Evolutionary conservation across 495 filamentous ascomycete species (phyloP), one percentile per base, ranked within the genome.

Genomic region (Chaetomium tenue): DNA sequence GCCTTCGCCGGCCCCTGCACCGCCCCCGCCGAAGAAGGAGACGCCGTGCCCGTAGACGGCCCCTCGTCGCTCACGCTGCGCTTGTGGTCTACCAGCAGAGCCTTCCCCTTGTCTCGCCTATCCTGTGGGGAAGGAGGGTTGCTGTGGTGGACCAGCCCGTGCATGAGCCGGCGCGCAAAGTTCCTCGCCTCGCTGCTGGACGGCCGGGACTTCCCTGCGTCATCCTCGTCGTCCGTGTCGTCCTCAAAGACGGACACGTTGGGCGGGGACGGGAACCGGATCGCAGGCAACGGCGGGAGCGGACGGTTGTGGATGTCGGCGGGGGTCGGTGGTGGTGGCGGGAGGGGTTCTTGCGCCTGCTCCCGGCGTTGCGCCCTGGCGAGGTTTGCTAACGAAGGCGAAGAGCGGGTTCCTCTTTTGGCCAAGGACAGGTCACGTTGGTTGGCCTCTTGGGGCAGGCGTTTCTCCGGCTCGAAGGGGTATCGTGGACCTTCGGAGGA

Each of bases 211-310:
- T 47, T 26, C 3, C 22, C 0, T 6, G 33, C 1, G 0, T 52
- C 20, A 8, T 65, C 62, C 0, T 63, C 55, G 61, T 64, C 64
- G 39, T 72, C 70, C 1, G 71, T 64, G 48, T 73, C 71, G 6
- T 50, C 26, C 30, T 74, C 71, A 30, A 73, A 73, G 57, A 73
- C 62, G 23, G 71, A 73, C 30, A 67, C 52, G 42, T 52, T 50
- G 4, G 55, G 58, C n/a, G 64, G 60, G 20, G 33, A 4, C 8
- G 16, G 56, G 22, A 20, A 47, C 5, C 15, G 58, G 15, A 22
- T 13, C 0, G 40, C 26, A 7, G 63, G 66, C 0, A 65, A 42
- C 5, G 66, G 69, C 3, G 63, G 65, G 25, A 70, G 52, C 9
- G 65, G 68, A 0, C 65, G 65, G 58, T 54, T 37, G 12, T 56